phyloP scores from a whole-genome alignment of 2,329 filamentous ascomycete species.

The Atkinsonella texensis region DNA sequence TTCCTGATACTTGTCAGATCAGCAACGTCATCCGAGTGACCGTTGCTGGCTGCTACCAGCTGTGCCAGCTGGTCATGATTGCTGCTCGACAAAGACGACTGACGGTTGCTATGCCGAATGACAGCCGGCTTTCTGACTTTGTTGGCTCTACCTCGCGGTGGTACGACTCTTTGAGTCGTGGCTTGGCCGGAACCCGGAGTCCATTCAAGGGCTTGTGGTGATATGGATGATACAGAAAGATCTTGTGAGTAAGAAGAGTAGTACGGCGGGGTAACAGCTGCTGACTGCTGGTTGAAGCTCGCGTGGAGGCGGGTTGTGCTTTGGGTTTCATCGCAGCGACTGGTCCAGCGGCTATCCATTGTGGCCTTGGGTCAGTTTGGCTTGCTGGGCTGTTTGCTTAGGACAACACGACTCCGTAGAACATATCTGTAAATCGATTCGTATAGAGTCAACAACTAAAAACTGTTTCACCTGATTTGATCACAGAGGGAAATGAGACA shows the following conservation, averaged over 20 bases:
- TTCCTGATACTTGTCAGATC: constrained; percentile 7
- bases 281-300: constrained; percentile 8
- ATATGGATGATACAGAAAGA: constrained; percentile 1
- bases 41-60: neutral
- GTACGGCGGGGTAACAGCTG: constrained; percentile 11
- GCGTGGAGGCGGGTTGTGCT: neutral
- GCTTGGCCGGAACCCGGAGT: neutral
- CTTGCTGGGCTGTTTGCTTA: neutral
- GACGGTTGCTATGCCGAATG: constrained; percentile 11
- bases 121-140: constrained; percentile 31
- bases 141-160: constrained; percentile 26
- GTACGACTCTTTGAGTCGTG: constrained; percentile 6
- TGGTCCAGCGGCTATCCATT: constrained; percentile 5
- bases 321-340: constrained; percentile 4
- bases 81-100: constrained; percentile 13
- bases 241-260: constrained; percentile 6
- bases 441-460: neutral
- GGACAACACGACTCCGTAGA: neutral
- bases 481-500: neutral
- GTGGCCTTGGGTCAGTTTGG: constrained; percentile 1
- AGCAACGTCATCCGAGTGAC: constrained; percentile 6
- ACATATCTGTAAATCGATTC: constrained; percentile 1
- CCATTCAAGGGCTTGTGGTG: constrained; percentile 1
- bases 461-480: neutral
- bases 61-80: constrained; percentile 22